Percentiles rank a stretch among this genome's conserved stretches.
phyloP scores from a whole-genome alignment of 73 alveolate species.

The Blepharisma japonicum region DNA sequence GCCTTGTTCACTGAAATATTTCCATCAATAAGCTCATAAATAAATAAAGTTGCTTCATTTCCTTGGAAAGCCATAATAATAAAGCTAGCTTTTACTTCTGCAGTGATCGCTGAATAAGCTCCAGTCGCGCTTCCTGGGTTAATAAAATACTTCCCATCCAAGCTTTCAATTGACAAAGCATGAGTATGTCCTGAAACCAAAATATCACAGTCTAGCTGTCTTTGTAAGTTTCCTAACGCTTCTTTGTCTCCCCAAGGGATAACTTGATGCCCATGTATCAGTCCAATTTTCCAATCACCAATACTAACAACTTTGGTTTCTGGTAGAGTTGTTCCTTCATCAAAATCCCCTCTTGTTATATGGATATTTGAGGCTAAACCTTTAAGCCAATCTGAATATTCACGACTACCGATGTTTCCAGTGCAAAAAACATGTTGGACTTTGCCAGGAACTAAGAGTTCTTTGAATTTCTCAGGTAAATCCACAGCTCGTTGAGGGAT shows the following conservation, averaged over 20 bases:
- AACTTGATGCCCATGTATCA: slow-evolving; percentile 89
- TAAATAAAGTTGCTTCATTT: neutral
- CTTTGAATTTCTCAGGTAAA: slow-evolving; percentile 78
- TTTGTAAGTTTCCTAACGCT: slow-evolving; percentile 72
- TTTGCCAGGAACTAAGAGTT: slow-evolving; percentile 71
- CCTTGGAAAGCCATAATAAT: neutral
- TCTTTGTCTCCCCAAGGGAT: slow-evolving; percentile 96
- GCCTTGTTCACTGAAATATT: neutral
- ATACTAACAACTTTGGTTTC: slow-evolving; percentile 74
- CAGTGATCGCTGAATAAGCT: slow-evolving; percentile 57
- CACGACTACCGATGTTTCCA: slow-evolving; percentile 77
- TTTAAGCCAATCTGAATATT: slow-evolving; percentile 59
- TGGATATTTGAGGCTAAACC: slow-evolving; percentile 66
- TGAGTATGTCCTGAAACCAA: slow-evolving; percentile 86
- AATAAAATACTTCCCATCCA: slow-evolving; percentile 89
- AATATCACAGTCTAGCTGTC: slow-evolving; percentile 85
- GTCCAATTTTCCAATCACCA: slow-evolving; percentile 82
- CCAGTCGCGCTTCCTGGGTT: slow-evolving; percentile 94
- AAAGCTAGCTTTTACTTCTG: slow-evolving; percentile 41
- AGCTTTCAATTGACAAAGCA: slow-evolving; percentile 61
- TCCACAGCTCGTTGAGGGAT: slow-evolving; percentile 83
- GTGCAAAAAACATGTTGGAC: slow-evolving; percentile 79
- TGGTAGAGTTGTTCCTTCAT: slow-evolving; percentile 68
- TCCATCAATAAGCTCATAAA: slow-evolving; percentile 26
- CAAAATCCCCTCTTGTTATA: slow-evolving; percentile 83